Base-by-base conservation (phyloP, 768 basidiomycete genomes). In the Boletus insuetus region DNA sequence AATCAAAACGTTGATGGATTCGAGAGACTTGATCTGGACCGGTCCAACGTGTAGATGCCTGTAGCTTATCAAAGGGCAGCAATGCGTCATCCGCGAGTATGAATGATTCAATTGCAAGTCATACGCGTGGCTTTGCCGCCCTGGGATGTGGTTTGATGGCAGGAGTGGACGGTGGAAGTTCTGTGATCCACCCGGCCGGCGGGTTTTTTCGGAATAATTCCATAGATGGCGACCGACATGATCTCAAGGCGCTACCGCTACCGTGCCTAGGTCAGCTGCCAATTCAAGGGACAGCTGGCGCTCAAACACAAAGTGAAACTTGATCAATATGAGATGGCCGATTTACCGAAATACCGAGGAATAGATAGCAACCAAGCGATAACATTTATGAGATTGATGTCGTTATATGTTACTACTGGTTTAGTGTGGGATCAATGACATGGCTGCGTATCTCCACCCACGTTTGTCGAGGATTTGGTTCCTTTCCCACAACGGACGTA, bases 101-200 rank as follows among this genome's bases (percentile, higher is more conserved):
- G 49, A 42, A 32, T n/a, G 66, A 72, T 58, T 48, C 50, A 42
- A 29, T 37, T 45, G 53, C 43, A 35, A 29, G 46, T 42, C 8
- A 29, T 59, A 19, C 20, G 44, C 5, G 24, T 34, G 48, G 29
- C 31, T 29, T 29, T 29, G 26, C 26, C 26, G 26, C 26, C 40
- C 31, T 11, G 34, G 34, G 34, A n/a, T 22, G 14, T 13, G 38
- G 20, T 31, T 39, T 46, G 43, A 42, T 45, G 34, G 42, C 35
- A 39, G 24, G 52, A 31, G 24, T 17, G 37, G 26, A 22, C 14
- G 35, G 17, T 29, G 35, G 37, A 37, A 31, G 19, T n/a, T n/a
- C n/a, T n/a, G n/a, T 26, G 47, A 47, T 61, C 42, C 56, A 45
- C 61, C 17, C 16, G n/a, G 29, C 10, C n/a, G n/a, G n/a, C n/a